Percentiles rank a stretch among this genome's conserved stretches.
Conservation (phyloP, 2,329 filamentous ascomycete species). For the Pestalotiopsis sp. region DNA sequence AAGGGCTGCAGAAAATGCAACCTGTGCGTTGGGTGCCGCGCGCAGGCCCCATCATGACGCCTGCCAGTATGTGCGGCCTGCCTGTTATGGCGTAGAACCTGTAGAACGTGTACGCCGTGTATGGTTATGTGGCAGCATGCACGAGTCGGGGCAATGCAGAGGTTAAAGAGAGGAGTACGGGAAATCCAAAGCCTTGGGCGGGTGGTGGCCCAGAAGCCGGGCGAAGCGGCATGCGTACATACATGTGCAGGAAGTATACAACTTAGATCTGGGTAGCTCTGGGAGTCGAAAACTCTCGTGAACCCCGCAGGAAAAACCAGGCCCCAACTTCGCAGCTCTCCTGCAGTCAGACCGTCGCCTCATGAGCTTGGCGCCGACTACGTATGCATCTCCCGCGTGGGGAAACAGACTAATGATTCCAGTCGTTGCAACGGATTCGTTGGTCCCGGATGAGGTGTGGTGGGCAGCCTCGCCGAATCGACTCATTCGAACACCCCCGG, state of each 20-base stretch:
- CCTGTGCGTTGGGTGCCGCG: neutral
- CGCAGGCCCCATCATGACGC: neutral
- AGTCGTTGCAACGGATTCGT: neutral
- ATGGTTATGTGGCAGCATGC: neutral
- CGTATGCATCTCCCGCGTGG: neutral
- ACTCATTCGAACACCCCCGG: neutral
- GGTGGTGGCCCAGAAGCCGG: neutral
- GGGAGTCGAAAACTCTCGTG: neutral
- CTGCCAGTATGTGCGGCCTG: neutral
- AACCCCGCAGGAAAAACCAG: neutral
- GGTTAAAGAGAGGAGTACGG: neutral
- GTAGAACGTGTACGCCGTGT: neutral
- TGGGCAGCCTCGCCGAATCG: neutral
- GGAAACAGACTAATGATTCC: neutral
- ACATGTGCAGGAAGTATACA: neutral
- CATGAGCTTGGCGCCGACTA: neutral
- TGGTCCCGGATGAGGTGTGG: neutral
- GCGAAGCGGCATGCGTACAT: neutral
- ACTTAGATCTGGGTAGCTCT: neutral
- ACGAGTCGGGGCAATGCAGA: neutral
- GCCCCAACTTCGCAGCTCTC: neutral
- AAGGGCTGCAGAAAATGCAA: neutral
- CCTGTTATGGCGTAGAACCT: constrained; percentile 1
- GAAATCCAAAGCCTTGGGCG: neutral
- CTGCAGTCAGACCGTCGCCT: neutral